Base-by-base conservation (phyloP, 2,329 filamentous ascomycete species). In the Stagonosporopsis cucurbitacearum region DNA sequence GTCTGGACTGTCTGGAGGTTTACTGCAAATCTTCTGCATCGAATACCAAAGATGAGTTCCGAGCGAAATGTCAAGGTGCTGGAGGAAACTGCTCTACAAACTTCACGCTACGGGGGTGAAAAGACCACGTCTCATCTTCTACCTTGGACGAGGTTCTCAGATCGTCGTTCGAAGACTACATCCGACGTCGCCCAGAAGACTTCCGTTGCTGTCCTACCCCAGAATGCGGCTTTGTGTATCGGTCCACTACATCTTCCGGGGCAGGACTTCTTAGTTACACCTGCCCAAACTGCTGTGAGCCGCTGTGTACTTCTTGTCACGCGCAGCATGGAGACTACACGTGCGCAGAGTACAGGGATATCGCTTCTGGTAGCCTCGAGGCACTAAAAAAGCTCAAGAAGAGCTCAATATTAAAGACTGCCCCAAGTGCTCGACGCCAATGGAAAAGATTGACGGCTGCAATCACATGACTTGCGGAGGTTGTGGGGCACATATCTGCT, bases 401-500 rank as follows among this genome's bases (percentile, higher is more conserved):
- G 28, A 53, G 66, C 30, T 60, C 25, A 57, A 63, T 22, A 63
- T 66, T 37, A 67, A 68, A 41, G 64, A 65, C 30, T 70, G 67
- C 42, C 65, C 67, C 1, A 63, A 63, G 15, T 75, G 81, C 57
- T 65, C 62, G 15, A 75, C 72, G 1, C 48, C 71, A 2, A 75
- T 82, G 1, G 74, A 81, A 57, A 82, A 82, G 69, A 64, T 50
- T 0, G 67, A 67, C 0, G 81, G 81, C 0, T 84, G 81, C 57
- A 76, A 82, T 57, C 80, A 83, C 59, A 79, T 83, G 56, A 62
- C 55, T 0, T 83, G 82, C 54, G 36, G 25, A 0, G 61, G 57
- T 0, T 84, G 81, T 52, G 57, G 66, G 2, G 60, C 71, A 1
- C 78, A 82, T 52, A 79, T 82, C 26, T 84, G 81, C 56, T 84